Percentiles rank a stretch among this genome's conserved stretches.
These are phyloP conservation scores for Dissoconium aciculare DNA, from an alignment of 2,329 filamentous ascomycete species.

Conservation along the genomic window DNA sequence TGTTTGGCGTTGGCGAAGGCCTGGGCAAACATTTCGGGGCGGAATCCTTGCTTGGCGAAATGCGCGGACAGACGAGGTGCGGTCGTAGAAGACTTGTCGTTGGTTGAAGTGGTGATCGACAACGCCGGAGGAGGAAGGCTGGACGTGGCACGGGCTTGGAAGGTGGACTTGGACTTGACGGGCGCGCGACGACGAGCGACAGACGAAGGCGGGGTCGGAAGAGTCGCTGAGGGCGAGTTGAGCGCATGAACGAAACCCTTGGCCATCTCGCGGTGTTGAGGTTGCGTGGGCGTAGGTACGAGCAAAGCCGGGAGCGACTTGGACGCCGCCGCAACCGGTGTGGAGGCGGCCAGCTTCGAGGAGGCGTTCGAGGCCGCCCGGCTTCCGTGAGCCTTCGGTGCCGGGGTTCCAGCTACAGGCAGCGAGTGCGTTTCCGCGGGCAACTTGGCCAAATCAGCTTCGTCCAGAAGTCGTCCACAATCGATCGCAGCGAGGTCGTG, in stretches of 20 bases:
- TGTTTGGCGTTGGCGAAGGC: constrained; percentile 17
- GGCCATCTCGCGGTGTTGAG: no score
- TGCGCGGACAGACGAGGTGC: constrained; percentile 29
- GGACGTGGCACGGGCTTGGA: constrained; percentile 1
- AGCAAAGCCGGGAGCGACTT: not conserved
- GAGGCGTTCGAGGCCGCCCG: constrained; percentile 1
- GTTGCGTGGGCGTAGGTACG: not conserved
- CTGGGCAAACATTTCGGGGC: constrained; percentile 24
- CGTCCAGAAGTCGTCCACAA: constrained; percentile 69
- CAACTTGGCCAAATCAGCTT: constrained; percentile 36
- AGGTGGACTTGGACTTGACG: constrained; percentile 8
- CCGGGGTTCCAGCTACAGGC: constrained; percentile 6
- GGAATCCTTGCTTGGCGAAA: constrained; percentile 28
- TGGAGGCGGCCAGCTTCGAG: not conserved
- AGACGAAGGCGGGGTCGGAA: constrained; percentile 8
- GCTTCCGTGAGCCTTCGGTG: constrained; percentile 6
- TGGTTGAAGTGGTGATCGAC: constrained; percentile 11
- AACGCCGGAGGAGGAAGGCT: not conserved
- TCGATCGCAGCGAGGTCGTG: constrained; percentile 86
- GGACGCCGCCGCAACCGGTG: not conserved
- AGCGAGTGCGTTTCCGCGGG: constrained; percentile 16
- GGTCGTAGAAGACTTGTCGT: constrained; percentile 25
- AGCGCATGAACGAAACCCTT: constrained; percentile 17
- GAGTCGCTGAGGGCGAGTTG: constrained; percentile 12
- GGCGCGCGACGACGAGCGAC: constrained; percentile 5